Percentiles rank a stretch among this genome's conserved stretches.
Evolutionary conservation across 441 rosid species (phyloP).

Genomic region (Erodium texanum): DNA sequence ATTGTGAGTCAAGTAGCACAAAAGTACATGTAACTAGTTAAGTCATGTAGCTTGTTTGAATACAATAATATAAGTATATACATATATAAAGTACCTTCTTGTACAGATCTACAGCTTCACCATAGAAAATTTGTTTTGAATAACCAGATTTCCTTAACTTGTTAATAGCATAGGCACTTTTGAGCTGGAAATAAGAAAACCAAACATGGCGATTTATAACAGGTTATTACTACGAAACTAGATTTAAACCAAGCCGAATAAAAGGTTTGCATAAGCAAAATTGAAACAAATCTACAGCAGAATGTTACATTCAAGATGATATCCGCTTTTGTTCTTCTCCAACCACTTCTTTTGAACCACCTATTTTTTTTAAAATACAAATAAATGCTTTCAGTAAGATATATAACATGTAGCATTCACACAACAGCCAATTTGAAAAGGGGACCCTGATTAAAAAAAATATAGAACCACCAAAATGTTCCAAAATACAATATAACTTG

Average conservation of each 20-base stretch:
- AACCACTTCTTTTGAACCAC: conserved; percentile 76
- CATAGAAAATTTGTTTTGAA: conserved; percentile 60
- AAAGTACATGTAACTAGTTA: background rate
- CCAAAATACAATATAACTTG: too few species aligned
- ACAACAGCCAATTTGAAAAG: background rate
- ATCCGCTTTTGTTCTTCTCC: conserved; percentile 87
- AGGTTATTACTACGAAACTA: background rate
- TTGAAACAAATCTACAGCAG: background rate
- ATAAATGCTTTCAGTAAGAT: conserved; percentile 10
- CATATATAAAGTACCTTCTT: conserved; percentile 44
- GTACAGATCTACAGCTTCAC: conserved; percentile 61
- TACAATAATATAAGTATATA: background rate
- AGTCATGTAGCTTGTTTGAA: conserved; percentile 1
- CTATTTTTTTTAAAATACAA: conserved; percentile 32
- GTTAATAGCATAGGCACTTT: conserved; percentile 74
- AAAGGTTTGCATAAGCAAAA: background rate
- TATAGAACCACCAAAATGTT: too few species aligned
- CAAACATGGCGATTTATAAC: conserved; percentile 11
- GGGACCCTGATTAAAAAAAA: too few species aligned
- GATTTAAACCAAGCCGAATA: conserved; percentile 2
- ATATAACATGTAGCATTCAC: background rate
- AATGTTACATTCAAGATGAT: conserved; percentile 51
- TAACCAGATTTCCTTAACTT: conserved; percentile 83
- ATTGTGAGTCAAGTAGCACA: background rate
- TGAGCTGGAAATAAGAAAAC: conserved; percentile 44